These are phyloP conservation scores for Helicostylum pulchrum DNA, from an alignment of 192 early-diverging fungal species.

Conservation along the genomic window DNA sequence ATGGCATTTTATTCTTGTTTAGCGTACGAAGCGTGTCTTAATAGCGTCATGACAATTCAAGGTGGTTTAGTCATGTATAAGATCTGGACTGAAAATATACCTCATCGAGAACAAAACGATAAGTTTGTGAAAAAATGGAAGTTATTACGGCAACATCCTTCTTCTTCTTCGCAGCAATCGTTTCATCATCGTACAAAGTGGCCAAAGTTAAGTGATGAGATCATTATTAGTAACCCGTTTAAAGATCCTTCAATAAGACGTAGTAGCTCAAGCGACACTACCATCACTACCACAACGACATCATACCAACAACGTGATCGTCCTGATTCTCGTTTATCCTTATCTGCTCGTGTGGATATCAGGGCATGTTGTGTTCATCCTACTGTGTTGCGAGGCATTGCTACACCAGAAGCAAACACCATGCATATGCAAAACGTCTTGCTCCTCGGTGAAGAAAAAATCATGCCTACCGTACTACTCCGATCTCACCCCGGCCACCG, in stretches of 20 bases:
- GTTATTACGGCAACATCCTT: background rate
- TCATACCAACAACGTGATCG: background rate
- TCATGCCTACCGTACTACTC: slow-evolving; percentile 25
- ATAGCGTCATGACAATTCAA: slow-evolving; percentile 57
- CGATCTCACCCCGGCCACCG: slow-evolving; percentile 27
- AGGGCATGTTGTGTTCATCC: slow-evolving; percentile 35
- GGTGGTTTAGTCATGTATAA: slow-evolving; percentile 66
- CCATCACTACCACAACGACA: background rate
- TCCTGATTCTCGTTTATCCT: slow-evolving; percentile 2
- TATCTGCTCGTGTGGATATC: slow-evolving; percentile 12
- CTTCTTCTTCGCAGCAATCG: background rate
- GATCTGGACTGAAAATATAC: slow-evolving; percentile 54
- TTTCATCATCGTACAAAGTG: slow-evolving; percentile 5
- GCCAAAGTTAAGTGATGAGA: slow-evolving; percentile 21
- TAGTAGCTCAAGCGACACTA: background rate
- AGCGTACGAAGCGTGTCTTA: slow-evolving; percentile 61
- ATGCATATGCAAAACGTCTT: slow-evolving; percentile 33
- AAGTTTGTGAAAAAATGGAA: slow-evolving; percentile 18
- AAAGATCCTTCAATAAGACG: background rate
- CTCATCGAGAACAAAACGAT: background rate
- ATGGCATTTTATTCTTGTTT: slow-evolving; percentile 58
- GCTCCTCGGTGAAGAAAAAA: slow-evolving; percentile 33
- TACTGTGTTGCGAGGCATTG: slow-evolving; percentile 29
- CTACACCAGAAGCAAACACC: slow-evolving; percentile 20
- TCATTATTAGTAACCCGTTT: background rate